phyloP scores from a whole-genome alignment of 2,329 filamentous ascomycete genomes.

The Pseudofabraea citricarpa region DNA sequence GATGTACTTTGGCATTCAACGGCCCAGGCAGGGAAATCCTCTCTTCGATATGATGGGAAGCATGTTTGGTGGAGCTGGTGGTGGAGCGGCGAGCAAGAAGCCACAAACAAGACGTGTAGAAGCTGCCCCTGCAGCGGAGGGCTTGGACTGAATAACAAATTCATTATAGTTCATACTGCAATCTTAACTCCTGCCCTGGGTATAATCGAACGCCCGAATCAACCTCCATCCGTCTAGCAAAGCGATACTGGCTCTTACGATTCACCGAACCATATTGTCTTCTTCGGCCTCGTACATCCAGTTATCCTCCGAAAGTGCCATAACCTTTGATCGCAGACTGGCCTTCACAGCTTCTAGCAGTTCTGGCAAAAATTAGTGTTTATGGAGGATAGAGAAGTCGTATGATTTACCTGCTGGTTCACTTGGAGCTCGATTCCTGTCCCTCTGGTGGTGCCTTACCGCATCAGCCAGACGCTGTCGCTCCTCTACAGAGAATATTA shows the following conservation, averaged over 20 bases:
- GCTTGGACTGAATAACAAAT: constrained; percentile 46
- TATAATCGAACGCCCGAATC: constrained; percentile 19
- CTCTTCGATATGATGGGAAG: constrained; percentile 98
- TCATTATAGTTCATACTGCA: constrained; percentile 2
- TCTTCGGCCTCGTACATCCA: constrained; percentile 77
- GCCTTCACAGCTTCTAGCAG: constrained; percentile 64
- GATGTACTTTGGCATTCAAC: constrained; percentile 92
- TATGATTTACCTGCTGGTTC: constrained; percentile 57
- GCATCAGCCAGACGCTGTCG: constrained; percentile 55
- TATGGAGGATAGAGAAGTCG: neutral
- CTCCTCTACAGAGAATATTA: constrained; percentile 40
- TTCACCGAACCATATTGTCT: constrained; percentile 13
- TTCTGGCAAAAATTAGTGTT: constrained; percentile 40
- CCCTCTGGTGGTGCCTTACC: constrained; percentile 55
- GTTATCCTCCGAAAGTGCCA: constrained; percentile 72
- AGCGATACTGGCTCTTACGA: neutral
- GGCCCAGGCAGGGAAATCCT: constrained; percentile 85
- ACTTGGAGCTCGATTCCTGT: constrained; percentile 48
- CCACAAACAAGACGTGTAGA: constrained; percentile 32
- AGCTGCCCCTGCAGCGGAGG: constrained; percentile 49
- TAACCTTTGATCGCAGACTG: constrained; percentile 68
- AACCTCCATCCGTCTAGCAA: constrained; percentile 5
- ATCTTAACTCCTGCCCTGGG: constrained; percentile 14
- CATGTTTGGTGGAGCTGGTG: constrained; percentile 76
- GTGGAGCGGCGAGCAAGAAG: constrained; percentile 40